Evolutionary conservation across 106 monocot genomes (phyloP).

Genomic region (Iris macrosiphon): DNA sequence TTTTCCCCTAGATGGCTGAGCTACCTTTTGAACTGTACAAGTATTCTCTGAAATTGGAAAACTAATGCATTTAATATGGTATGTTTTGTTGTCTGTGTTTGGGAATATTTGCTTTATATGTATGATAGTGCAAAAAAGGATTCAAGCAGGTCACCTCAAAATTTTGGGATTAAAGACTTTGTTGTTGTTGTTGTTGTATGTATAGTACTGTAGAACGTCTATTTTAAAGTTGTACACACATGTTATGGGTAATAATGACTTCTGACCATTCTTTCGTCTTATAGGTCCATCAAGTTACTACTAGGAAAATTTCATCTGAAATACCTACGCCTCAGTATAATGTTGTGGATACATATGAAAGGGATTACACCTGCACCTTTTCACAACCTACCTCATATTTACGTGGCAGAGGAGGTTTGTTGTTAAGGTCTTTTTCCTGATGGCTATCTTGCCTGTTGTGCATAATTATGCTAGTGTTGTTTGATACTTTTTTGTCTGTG

Average conservation of each 20-base stretch:
- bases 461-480: background rate
- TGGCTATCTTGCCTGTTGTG: background rate
- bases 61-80: background rate
- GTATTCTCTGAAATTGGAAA: background rate
- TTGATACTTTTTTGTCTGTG: slow-evolving; percentile 8
- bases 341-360: slow-evolving; percentile 89
- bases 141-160: too few relatives aligned
- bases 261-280: background rate
- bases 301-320: slow-evolving; percentile 57
- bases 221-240: background rate
- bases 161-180: too few relatives aligned
- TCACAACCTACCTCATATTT: slow-evolving; percentile 81
- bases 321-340: slow-evolving; percentile 90
- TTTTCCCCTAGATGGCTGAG: too few relatives aligned
- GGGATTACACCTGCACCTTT: slow-evolving; percentile 85
- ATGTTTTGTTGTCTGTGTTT: too few relatives aligned
- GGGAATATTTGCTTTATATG: too few relatives aligned
- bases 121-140: too few relatives aligned
- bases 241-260: slow-evolving; percentile 1
- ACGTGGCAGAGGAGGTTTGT: slow-evolving; percentile 94
- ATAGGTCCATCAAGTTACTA: slow-evolving; percentile 40
- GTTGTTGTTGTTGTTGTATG: background rate
- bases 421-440: background rate
- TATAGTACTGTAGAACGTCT: background rate
- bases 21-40: too few relatives aligned